phyloP scores from a whole-genome alignment of 768 basidiomycete species.

The Suillus variegatus region DNA sequence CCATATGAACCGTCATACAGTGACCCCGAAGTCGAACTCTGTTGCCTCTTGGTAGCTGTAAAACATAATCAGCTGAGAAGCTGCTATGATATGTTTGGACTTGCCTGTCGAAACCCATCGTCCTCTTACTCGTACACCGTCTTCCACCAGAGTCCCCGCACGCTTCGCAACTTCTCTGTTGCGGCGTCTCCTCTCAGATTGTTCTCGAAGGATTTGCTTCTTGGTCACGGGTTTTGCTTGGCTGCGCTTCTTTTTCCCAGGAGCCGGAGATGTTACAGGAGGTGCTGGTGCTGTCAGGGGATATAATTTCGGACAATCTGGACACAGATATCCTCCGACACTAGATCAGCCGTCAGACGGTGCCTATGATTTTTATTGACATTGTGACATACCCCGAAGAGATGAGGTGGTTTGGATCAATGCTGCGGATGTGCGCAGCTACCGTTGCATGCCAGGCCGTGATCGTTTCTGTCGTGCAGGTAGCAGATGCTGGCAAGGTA shows the following conservation, averaged over 20 bases:
- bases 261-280: conserved; percentile 41
- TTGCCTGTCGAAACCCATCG: conserved; percentile 59
- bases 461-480: conserved; percentile 52
- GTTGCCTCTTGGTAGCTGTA: conserved; percentile 50
- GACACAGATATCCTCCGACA: conserved; percentile 59
- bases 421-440: conserved; percentile 42
- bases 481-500: conserved; percentile 40
- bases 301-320: conserved; percentile 57
- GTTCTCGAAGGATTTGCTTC: conserved; percentile 47
- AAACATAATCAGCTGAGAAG: conserved; percentile 10
- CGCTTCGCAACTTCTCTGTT: conserved; percentile 37
- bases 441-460: conserved; percentile 57
- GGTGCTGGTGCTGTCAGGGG: conserved; percentile 38
- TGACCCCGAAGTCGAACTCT: conserved; percentile 44
- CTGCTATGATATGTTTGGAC: conserved; percentile 13
- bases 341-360: conserved; percentile 27
- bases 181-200: conserved; percentile 49
- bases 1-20: conserved; percentile 64
- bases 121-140: conserved; percentile 55
- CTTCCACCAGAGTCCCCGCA: conserved; percentile 32
- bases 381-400: conserved; percentile 52
- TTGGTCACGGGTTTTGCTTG: conserved; percentile 44
- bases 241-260: conserved; percentile 37
- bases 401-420: conserved; percentile 67
- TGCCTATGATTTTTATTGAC: conserved; percentile 4